Conservation (phyloP, 1,139 yeast genomes). For the Williopsis jadinii region DNA sequence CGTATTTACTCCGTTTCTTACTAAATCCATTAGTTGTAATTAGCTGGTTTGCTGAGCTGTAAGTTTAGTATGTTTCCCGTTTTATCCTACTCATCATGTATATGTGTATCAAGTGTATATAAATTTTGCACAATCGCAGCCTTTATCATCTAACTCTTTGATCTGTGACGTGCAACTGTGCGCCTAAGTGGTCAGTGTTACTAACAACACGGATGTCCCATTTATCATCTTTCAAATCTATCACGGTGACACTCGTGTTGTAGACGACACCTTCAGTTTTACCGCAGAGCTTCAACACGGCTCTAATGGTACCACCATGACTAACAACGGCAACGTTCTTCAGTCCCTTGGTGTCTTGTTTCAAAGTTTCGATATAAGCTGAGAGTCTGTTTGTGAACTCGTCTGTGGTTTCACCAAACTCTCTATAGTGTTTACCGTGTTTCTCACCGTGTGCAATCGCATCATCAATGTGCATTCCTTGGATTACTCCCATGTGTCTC, state of each 20-base stretch:
- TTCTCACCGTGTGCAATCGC: constrained; percentile 51
- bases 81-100: too few relatives aligned
- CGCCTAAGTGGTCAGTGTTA: constrained; percentile 57
- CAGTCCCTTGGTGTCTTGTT: constrained; percentile 31
- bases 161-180: constrained; percentile 45
- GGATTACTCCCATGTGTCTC: constrained; percentile 71
- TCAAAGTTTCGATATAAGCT: constrained; percentile 38
- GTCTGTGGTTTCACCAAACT: constrained; percentile 48
- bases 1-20: not conserved
- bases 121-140: too few relatives aligned
- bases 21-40: too few relatives aligned
- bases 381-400: constrained; percentile 45
- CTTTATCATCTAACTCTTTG: constrained; percentile 30
- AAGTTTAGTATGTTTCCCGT: too few relatives aligned
- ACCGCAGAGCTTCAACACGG: constrained; percentile 37
- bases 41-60: too few relatives aligned
- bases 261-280: constrained; percentile 44
- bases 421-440: constrained; percentile 38
- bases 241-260: constrained; percentile 64
- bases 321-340: constrained; percentile 59
- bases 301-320: constrained; percentile 83
- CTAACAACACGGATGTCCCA: constrained; percentile 50
- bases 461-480: constrained; percentile 65
- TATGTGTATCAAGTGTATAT: too few relatives aligned
- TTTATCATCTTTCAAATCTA: constrained; percentile 38